Evolutionary conservation across 805 yeast genomes (phyloP).

Genomic region (Zygosaccharomyces rouxii): DNA sequence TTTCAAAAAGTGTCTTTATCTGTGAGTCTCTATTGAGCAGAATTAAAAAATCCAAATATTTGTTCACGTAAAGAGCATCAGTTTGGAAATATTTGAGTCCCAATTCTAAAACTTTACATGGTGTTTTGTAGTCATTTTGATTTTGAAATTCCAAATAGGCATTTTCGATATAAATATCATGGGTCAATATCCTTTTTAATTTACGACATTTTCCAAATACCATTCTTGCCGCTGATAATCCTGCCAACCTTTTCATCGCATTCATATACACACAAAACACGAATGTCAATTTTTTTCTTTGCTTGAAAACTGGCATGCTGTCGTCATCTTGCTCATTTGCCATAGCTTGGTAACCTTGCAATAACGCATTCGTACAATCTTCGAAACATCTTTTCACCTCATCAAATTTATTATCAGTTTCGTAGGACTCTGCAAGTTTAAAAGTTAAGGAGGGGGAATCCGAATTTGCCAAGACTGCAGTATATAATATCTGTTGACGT

Average conservation of each 20-base stretch:
- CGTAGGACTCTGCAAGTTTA: constrained; percentile 65
- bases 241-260: constrained; percentile 60
- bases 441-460: constrained; percentile 61
- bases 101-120: constrained; percentile 70
- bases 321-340: constrained; percentile 12
- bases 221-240: constrained; percentile 66
- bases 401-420: constrained; percentile 48
- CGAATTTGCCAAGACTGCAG: constrained; percentile 63
- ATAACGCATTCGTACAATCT: constrained; percentile 45
- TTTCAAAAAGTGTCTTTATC: constrained; percentile 78
- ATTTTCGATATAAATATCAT: constrained; percentile 74
- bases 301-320: constrained; percentile 10
- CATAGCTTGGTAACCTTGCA: constrained; percentile 34
- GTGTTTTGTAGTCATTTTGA: constrained; percentile 61
- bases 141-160: constrained; percentile 74
- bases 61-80: constrained; percentile 58
- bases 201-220: constrained; percentile 69
- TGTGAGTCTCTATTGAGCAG: constrained; percentile 63
- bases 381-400: constrained; percentile 50
- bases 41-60: constrained; percentile 70
- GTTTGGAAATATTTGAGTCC: constrained; percentile 57
- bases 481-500: constrained; percentile 39
- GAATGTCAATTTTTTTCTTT: constrained; percentile 44
- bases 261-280: constrained; percentile 69
- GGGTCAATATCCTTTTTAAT: constrained; percentile 50